A percentile compares a stretch with the other conserved stretches of the same genome.
These are phyloP conservation scores for Aspergillus sclerotialis DNA, from an alignment of 2,329 filamentous ascomycete genomes.

Conservation along the genomic window DNA sequence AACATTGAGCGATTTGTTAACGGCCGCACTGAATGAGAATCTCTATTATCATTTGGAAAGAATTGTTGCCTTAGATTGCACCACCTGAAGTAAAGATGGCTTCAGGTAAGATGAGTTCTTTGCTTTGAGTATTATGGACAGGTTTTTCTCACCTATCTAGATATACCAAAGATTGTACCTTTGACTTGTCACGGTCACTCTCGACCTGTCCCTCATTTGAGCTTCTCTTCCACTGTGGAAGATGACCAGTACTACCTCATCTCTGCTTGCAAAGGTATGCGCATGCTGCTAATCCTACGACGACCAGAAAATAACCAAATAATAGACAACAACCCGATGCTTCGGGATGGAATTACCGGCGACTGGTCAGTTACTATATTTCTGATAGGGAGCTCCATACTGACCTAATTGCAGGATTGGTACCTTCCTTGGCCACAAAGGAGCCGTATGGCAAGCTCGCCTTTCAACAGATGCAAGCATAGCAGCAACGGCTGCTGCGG, in stretches of 20 bases:
- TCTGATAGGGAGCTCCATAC: neutral
- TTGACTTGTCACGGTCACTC: constrained; percentile 94
- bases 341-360: constrained; percentile 89
- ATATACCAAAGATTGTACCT: constrained; percentile 62
- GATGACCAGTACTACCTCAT: constrained; percentile 86
- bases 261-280: constrained; percentile 77
- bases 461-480: constrained; percentile 80
- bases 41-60: neutral
- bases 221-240: constrained; percentile 76
- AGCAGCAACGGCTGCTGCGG: constrained; percentile 88
- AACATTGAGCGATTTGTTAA: constrained; percentile 7
- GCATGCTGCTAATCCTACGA: constrained; percentile 1
- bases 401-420: constrained; percentile 59
- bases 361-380: constrained; percentile 60
- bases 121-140: neutral
- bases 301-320: constrained; percentile 3
- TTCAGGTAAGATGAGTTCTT: constrained; percentile 13
- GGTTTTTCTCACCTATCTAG: constrained; percentile 15
- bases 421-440: constrained; percentile 96
- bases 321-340: constrained; percentile 93
- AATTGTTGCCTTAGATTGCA: constrained; percentile 3
- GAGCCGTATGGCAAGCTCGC: constrained; percentile 92
- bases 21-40: constrained; percentile 12
- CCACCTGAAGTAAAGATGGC: constrained; percentile 12
- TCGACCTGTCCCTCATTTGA: constrained; percentile 82